Base-by-base conservation (phyloP, 495 filamentous ascomycete genomes). In the Thozetella sp. region DNA sequence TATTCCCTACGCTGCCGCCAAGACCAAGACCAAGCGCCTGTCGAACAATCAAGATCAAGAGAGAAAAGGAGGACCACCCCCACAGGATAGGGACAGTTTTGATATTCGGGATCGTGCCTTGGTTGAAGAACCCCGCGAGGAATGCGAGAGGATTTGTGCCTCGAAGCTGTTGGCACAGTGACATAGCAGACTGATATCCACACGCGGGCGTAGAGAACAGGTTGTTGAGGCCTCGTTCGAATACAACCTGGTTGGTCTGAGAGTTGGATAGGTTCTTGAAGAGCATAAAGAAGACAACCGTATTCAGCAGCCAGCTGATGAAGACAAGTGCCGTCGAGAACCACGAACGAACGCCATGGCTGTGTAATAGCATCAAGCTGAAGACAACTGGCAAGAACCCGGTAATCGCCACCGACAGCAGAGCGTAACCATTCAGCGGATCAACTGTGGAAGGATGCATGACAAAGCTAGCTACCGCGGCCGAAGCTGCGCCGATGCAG, bases 391-490 rank as follows among this genome's bases (percentile, higher is more conserved):
- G 43, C 3, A 48, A n/a, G 43, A 48, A 48, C 4, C 43, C 43
- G 10, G 43, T 48, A 3, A 48, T 48, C 10, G 43, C 9, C 43
- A 48, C 43, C n/a, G 43, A 48, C 9, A 48, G 4, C 3, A 48
- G 43, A 20, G 43, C 43, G 43, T 48, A 48, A 4, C 43, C 43
- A 20, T 48, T 48, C 4, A 48, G 43, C 43, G 43, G n/a, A n/a
- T 48, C 43, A n/a, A 48, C 20, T 3, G 43, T 10, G 43, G 43
- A 48, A 10, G 43, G 43, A 19, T 19, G 9, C 43, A 48, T 48
- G n/a, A 48, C 43, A n/a, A 48, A 48, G 43, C 43, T 48, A n/a
- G 43, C 43, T 48, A 48, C 20, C 3, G 43, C 43, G 43, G 43
- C 43, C 10, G 43, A 48, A 3, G 20, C 43, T 48, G 43, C n/a